Evolutionary conservation across 805 yeast species (phyloP).

Genomic region (Metschnikowia hibisci): DNA sequence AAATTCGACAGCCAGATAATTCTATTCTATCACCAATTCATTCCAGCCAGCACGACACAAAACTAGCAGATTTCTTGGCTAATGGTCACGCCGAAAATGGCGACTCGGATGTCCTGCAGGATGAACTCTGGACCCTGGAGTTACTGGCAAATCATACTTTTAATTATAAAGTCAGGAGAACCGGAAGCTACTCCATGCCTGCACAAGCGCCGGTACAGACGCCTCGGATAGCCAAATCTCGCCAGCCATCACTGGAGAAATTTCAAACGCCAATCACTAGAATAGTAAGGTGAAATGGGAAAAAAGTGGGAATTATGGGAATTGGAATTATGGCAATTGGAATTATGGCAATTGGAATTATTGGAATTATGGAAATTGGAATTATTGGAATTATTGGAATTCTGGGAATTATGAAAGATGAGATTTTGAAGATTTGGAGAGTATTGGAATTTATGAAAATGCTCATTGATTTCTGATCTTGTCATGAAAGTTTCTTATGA

Average conservation of each 20-base stretch:
- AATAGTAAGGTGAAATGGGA: slow-evolving; percentile 23
- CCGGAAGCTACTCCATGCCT: slow-evolving; percentile 8
- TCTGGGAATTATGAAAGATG: too few relatives aligned
- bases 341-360: too few relatives aligned
- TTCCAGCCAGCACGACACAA: slow-evolving; percentile 17
- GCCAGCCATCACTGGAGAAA: slow-evolving; percentile 38
- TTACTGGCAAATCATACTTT: slow-evolving; percentile 27
- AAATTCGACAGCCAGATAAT: slow-evolving; percentile 24
- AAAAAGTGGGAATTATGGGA: too few relatives aligned
- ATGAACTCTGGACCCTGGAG: slow-evolving; percentile 33
- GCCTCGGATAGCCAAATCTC: slow-evolving; percentile 35
- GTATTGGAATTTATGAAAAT: too few relatives aligned
- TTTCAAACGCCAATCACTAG: slow-evolving; percentile 43
- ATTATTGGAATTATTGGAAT: too few relatives aligned
- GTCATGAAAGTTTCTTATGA: too few relatives aligned
- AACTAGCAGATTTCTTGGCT: slow-evolving; percentile 32
- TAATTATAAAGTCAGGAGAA: slow-evolving; percentile 16
- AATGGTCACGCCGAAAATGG: slow-evolving; percentile 31
- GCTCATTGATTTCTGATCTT: too few relatives aligned
- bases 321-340: too few relatives aligned
- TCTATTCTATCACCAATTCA: slow-evolving; percentile 31
- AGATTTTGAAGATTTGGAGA: too few relatives aligned
- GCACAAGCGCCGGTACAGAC: slow-evolving; percentile 27
- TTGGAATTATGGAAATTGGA: too few relatives aligned
- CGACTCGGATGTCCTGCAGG: slow-evolving; percentile 22